Percentiles rank a stretch among this genome's conserved stretches.
These are phyloP conservation scores for Gomphus sp. DNA, from an alignment of 1,284 basidiomycete genomes.

Conservation along the genomic window DNA sequence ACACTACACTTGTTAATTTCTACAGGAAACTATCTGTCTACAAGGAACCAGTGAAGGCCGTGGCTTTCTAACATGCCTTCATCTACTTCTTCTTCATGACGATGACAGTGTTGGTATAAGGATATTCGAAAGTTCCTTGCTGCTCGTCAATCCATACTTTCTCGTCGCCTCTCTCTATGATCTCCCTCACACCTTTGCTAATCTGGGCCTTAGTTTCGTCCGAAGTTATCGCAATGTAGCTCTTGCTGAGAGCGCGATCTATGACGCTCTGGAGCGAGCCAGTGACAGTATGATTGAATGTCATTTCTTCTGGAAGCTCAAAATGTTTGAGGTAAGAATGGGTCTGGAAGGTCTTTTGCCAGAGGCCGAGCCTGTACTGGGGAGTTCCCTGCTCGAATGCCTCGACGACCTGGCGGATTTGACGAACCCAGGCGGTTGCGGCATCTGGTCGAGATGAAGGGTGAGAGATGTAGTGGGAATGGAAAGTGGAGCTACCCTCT, in stretches of 20 bases:
- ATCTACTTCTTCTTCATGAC: slow-evolving; percentile 30
- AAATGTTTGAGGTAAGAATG: slow-evolving; percentile 45
- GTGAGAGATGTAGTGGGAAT: background rate
- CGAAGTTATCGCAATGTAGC: slow-evolving; percentile 56
- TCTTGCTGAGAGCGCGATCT: slow-evolving; percentile 63
- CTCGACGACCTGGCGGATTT: slow-evolving; percentile 58
- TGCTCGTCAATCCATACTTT: slow-evolving; percentile 38
- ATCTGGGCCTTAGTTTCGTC: slow-evolving; percentile 44
- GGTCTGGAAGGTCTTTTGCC: slow-evolving; percentile 56
- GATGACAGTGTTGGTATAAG: slow-evolving; percentile 41
- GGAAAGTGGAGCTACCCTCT: slow-evolving; percentile 44
- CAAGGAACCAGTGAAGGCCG: background rate
- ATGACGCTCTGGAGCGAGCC: slow-evolving; percentile 24
- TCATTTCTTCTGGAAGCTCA: slow-evolving; percentile 40
- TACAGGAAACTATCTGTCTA: too few relatives aligned
- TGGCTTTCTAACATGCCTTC: background rate
- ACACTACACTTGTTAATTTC: too few relatives aligned
- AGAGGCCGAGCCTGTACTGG: slow-evolving; percentile 63
- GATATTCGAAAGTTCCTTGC: slow-evolving; percentile 42
- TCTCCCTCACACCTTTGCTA: slow-evolving; percentile 34
- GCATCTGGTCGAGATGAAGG: background rate
- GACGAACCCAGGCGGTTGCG: slow-evolving; percentile 54
- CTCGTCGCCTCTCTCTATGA: slow-evolving; percentile 37
- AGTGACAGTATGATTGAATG: slow-evolving; percentile 8
- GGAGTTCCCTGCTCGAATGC: slow-evolving; percentile 57